Conservation (phyloP, 2,329 filamentous ascomycete genomes). For the Venturia nashicola region DNA sequence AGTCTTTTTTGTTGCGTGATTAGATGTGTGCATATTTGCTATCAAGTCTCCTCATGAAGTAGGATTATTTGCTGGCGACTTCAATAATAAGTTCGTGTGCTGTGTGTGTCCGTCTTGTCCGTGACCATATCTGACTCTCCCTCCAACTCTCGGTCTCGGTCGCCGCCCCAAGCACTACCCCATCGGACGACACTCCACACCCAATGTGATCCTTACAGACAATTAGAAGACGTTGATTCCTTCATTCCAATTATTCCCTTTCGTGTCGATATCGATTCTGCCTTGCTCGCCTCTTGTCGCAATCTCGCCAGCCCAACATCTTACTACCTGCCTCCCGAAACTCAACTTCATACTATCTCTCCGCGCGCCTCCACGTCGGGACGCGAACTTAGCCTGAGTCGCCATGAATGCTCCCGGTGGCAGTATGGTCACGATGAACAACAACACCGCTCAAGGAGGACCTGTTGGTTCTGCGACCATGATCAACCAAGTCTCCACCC, state of each 20-base stretch:
- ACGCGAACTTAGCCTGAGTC: conserved; percentile 12
- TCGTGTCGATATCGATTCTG: neutral
- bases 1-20: neutral
- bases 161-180: neutral
- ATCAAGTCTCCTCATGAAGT: neutral
- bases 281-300: neutral
- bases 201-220: neutral
- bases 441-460: conserved; percentile 41
- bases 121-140: neutral
- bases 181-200: neutral
- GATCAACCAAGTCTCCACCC: conserved; percentile 16
- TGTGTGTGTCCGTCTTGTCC: neutral
- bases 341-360: neutral
- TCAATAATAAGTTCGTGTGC: neutral
- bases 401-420: conserved; percentile 48
- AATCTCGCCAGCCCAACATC: neutral
- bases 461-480: conserved; percentile 43
- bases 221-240: neutral
- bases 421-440: conserved; percentile 55
- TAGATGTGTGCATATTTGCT: neutral
- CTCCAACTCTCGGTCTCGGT: neutral
- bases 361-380: neutral
- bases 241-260: neutral
- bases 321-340: neutral
- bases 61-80: neutral